phyloP scores from a whole-genome alignment of 176 grass and related monocot species.

The Aegilops longissima region DNA sequence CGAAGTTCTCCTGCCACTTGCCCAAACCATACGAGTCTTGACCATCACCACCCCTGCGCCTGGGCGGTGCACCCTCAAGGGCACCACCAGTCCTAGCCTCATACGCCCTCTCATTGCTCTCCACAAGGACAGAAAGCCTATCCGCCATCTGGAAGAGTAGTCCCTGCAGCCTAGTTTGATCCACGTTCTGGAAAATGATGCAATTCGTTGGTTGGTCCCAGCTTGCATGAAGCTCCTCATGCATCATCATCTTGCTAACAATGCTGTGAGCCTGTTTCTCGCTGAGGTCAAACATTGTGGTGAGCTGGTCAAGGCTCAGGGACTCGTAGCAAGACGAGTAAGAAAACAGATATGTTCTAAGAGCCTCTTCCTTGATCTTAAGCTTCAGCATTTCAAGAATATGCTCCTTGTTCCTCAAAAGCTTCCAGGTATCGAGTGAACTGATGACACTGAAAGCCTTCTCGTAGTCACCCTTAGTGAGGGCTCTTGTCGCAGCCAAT shows the following conservation, averaged over 20 bases:
- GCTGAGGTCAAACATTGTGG: constrained; percentile 76
- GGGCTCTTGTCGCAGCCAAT: constrained; percentile 78
- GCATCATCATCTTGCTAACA: constrained; percentile 91
- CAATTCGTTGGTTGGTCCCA: constrained; percentile 91
- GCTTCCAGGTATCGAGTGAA: constrained; percentile 82
- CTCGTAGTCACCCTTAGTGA: constrained; percentile 67
- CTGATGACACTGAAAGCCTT: constrained; percentile 60
- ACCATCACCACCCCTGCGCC: constrained; percentile 54
- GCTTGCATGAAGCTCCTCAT: constrained; percentile 79
- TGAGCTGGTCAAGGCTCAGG: constrained; percentile 78
- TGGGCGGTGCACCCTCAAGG: constrained; percentile 71
- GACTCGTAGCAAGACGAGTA: constrained; percentile 68
- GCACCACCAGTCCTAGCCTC: constrained; percentile 87
- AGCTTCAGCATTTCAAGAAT: constrained; percentile 81
- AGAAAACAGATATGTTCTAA: constrained; percentile 81
- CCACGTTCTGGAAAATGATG: constrained; percentile 84
- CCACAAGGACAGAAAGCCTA: constrained; percentile 79
- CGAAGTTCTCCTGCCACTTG: constrained; percentile 82
- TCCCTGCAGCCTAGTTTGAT: constrained; percentile 82
- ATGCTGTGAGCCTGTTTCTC: constrained; percentile 71
- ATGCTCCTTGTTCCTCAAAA: constrained; percentile 77
- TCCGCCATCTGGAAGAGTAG: constrained; percentile 92
- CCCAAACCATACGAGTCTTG: constrained; percentile 55
- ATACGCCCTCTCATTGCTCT: constrained; percentile 86
- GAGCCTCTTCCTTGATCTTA: constrained; percentile 89